These are phyloP conservation scores for Proliferodiscus dingleyae DNA, from an alignment of 2,329 filamentous ascomycete species.

Conservation along the genomic window DNA sequence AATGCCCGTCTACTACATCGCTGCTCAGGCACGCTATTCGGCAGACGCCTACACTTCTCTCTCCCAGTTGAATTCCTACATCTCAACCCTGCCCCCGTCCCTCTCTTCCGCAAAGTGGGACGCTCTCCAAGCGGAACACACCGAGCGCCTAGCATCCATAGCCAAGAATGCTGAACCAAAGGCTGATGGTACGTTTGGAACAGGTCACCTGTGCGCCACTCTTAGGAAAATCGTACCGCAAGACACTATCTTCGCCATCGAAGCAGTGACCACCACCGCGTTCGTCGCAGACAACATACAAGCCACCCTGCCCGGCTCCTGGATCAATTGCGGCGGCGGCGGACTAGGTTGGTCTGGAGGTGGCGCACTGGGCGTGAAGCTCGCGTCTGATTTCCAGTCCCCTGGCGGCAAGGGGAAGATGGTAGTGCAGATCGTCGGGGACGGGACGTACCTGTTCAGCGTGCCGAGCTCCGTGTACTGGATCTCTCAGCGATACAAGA, in stretches of 20 bases:
- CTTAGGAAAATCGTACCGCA: conserved; percentile 52
- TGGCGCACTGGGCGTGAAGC: conserved; percentile 69
- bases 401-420: conserved; percentile 50
- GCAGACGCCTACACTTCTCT: conserved; percentile 62
- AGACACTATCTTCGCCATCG: conserved; percentile 71
- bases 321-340: conserved; percentile 77
- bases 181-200: conserved; percentile 51
- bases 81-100: conserved; percentile 43
- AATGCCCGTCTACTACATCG: conserved; percentile 70
- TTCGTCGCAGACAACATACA: conserved; percentile 69
- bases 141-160: conserved; percentile 55
- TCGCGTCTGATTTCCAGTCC: conserved; percentile 51
- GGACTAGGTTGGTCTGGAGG: conserved; percentile 79
- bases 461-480: conserved; percentile 64
- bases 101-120: conserved; percentile 43
- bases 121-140: conserved; percentile 52
- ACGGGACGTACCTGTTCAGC: conserved; percentile 63
- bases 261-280: conserved; percentile 68
- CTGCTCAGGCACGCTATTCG: conserved; percentile 59
- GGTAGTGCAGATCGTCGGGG: conserved; percentile 61
- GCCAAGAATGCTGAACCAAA: conserved; percentile 51
- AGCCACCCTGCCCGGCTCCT: conserved; percentile 62
- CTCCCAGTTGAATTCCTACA: conserved; percentile 61
- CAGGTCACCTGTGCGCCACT: conserved; percentile 41
- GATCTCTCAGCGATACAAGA: conserved; percentile 61